Evolutionary conservation across 495 filamentous ascomycete genomes (phyloP), one percentile per base, ranked within the genome.

Genomic region (Parathielavia hyrcaniae): DNA sequence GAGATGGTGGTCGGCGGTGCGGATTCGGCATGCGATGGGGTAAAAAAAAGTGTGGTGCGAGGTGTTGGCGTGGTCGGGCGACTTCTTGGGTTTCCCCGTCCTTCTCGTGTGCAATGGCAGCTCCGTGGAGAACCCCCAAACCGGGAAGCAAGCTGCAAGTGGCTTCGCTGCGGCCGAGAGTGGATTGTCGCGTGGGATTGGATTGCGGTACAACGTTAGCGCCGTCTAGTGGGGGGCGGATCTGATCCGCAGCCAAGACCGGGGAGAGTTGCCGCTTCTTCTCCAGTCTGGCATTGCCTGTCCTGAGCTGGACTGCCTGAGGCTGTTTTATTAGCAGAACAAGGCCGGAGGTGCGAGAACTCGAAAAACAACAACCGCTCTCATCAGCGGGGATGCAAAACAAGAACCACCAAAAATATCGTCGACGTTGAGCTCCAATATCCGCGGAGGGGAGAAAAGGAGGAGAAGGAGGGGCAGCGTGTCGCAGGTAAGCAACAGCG

Each of bases 151-250:
- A 30, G 26, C 6, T 30, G 26, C 50, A 44, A 43, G 34, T n/a
- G n/a, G n/a, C n/a, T n/a, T n/a, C n/a, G n/a, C n/a, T n/a, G n/a
- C 40, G 40, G 56, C 17, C 36, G 39, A n/a, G 39, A 13, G 48
- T 23, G 48, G 26, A 16, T 26, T 26, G 49, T 40, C 20, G 49
- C 52, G 58, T 51, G 58, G 58, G 46, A 60, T 55, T 60, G 57
- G 55, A 39, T 46, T 36, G 58, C 51, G 58, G 46, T 52, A 36
- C 45, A 5, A 30, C 16, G 26, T 45, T 54, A 55, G 52, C 46
- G 58, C 20, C 39, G 7, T 39, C 39, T 34, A 47, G 58, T 30
- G 2, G 6, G 26, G 2, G 6, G 26, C 36, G 40, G 52, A 30
- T 26, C 45, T 35, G 51, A 54, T 45, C 51, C 51, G 51, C 51